phyloP scores from a whole-genome alignment of 2,329 filamentous ascomycete genomes.

The Hymenoscyphus fructigenus region DNA sequence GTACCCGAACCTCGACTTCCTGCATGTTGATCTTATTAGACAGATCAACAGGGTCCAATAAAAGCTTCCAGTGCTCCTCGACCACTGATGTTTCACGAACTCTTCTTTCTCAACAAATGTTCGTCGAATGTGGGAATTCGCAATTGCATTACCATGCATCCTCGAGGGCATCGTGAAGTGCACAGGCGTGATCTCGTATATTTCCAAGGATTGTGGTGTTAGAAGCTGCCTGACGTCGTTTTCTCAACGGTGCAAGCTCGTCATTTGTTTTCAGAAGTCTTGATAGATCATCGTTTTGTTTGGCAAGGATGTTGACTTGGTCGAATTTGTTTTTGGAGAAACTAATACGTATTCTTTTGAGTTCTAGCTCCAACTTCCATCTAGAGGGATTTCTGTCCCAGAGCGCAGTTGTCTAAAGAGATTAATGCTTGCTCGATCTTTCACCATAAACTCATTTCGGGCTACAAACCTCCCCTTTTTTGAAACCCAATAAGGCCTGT shows the following conservation, averaged over 20 bases:
- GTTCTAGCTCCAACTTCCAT: neutral
- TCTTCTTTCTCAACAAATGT: constrained; percentile 7
- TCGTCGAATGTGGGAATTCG: constrained; percentile 4
- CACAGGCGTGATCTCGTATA: neutral
- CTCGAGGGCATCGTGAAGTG: constrained; percentile 3
- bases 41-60: neutral
- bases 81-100: neutral
- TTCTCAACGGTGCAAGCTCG: neutral
- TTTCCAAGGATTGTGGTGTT: neutral
- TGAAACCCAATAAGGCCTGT: neutral
- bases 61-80: neutral
- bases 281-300: neutral
- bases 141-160: constrained; percentile 7
- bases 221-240: neutral
- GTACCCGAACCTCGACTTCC: neutral
- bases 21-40: neutral
- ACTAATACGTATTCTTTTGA: neutral
- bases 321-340: constrained; percentile 6
- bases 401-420: neutral
- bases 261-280: neutral
- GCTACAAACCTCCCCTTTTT: neutral
- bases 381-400: neutral
- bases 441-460: neutral
- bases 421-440: too few relatives aligned
- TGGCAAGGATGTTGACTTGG: neutral